Conservation (phyloP, 2,329 filamentous ascomycete species). For the Plectosphaerella sp. region DNA sequence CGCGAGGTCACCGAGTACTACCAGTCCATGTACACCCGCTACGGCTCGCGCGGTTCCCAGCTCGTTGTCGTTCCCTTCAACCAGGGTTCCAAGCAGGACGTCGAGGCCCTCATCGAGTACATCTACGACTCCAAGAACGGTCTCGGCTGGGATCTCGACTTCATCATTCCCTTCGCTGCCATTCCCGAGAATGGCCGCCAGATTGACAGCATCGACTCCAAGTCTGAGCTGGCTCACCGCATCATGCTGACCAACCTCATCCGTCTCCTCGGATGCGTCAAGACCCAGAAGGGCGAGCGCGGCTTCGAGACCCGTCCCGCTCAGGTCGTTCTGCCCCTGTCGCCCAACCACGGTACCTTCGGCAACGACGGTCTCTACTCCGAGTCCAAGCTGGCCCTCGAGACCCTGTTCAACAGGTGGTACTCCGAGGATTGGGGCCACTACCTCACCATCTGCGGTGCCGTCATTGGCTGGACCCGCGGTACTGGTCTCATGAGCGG, state of each 20-base stretch:
- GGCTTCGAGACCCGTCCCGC: slow-evolving; percentile 94
- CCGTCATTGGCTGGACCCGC: slow-evolving; percentile 98
- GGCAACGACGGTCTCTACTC: slow-evolving; percentile 97
- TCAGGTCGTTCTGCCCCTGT: slow-evolving; percentile 92
- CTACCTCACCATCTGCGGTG: slow-evolving; percentile 97
- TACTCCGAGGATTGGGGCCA: slow-evolving; percentile 95
- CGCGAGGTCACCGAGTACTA: slow-evolving; percentile 98
- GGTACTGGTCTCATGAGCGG: slow-evolving; percentile 96
- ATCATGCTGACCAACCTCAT: slow-evolving; percentile 99
- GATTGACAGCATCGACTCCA: slow-evolving; percentile 94
- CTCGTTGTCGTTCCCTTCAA: slow-evolving; percentile 99
- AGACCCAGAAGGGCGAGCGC: slow-evolving; percentile 80
- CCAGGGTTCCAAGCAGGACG: slow-evolving; percentile 96
- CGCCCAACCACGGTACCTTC: slow-evolving; percentile 97
- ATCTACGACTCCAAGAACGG: slow-evolving; percentile 96
- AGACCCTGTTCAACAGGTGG: slow-evolving; percentile 98
- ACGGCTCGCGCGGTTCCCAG: slow-evolving; percentile 89
- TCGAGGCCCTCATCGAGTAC: slow-evolving; percentile 89
- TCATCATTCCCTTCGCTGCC: slow-evolving; percentile 91
- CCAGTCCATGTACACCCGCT: slow-evolving; percentile 95
- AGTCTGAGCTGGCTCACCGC: slow-evolving; percentile 94
- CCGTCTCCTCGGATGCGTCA: slow-evolving; percentile 84
- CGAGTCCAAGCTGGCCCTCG: slow-evolving; percentile 93
- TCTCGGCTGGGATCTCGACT: slow-evolving; percentile 97
- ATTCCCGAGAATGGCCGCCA: slow-evolving; percentile 97